These are phyloP conservation scores for Phytophthora crassamura DNA, from an alignment of 352 stramenopile species.

Conservation along the genomic window DNA sequence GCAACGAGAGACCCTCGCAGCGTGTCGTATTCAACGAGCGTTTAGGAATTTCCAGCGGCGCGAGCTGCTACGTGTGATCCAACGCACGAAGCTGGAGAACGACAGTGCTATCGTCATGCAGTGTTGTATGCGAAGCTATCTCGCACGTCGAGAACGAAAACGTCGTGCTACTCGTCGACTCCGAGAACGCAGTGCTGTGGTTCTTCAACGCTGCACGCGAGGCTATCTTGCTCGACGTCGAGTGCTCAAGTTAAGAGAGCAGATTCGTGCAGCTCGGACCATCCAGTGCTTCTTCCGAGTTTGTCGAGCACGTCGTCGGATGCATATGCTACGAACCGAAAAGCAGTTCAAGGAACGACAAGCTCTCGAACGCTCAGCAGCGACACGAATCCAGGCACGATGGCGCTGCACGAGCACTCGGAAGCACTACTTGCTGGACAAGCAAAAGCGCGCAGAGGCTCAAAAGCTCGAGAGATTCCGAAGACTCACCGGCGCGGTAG, in stretches of 20 bases:
- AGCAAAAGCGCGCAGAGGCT: conserved; percentile 35
- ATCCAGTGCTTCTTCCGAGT: conserved; percentile 68
- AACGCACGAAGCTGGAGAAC: conserved; percentile 68
- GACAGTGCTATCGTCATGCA: conserved; percentile 63
- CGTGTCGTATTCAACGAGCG: conserved; percentile 67
- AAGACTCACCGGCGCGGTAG: conserved; percentile 52
- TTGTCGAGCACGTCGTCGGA: conserved; percentile 43
- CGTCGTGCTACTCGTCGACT: conserved; percentile 22
- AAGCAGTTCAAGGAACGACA: conserved; percentile 38
- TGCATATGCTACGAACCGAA: conserved; percentile 48
- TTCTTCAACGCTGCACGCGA: conserved; percentile 61
- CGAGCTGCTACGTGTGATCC: conserved; percentile 64
- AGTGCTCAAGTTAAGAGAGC: conserved; percentile 31
- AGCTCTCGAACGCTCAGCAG: conserved; percentile 40
- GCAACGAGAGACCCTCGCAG: conserved; percentile 64
- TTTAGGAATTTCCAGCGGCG: conserved; percentile 72
- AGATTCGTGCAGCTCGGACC: conserved; percentile 46
- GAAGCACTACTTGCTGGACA: conserved; percentile 42
- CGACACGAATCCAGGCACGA: conserved; percentile 53
- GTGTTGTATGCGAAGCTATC: conserved; percentile 53
- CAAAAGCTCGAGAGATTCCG: conserved; percentile 47
- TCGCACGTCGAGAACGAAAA: conserved; percentile 59
- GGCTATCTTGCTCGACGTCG: conserved; percentile 54
- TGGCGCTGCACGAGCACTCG: conserved; percentile 50
- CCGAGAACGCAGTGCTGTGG: conserved; percentile 33